Base-by-base conservation (phyloP, 345 rosid genomes). In the Brassica juncea region DNA sequence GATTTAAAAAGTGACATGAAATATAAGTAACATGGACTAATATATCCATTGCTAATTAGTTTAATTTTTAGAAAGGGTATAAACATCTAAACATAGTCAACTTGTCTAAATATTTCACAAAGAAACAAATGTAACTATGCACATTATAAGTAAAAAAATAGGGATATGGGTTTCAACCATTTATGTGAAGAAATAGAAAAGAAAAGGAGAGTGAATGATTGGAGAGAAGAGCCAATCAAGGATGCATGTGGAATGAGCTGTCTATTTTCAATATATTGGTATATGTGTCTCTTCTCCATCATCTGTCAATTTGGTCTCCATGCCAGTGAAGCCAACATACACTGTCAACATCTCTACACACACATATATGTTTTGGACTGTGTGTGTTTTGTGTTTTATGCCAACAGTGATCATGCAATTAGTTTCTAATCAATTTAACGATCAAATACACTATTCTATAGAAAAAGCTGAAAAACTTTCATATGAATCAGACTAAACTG, bases 161-260 rank as follows among this genome's bases (percentile, higher is more conserved):
- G 12, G 37, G 70, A n/a, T 49, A 27, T 77, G 71, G 66, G 58
- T 64, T 64, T 14, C 16, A 27, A 72, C 27, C 7, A 64, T 16
- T 74, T 39, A 69, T 63, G 73, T 15, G 59, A 67, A 66, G n/a
- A 80, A 80, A 74, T 23, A 68, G 60, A 60, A 74, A 64, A 73
- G 44, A 69, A 65, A 75, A 19, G 3, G 72, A 75, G 59, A 80
- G 73, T 75, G 76, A 75, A 75, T 75, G 83, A 80, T 80, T 75
- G 80, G 80, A 65, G 80, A 75, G 68, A 75, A 59, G 31, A 66
- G 74, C 70, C 72, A 74, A 66, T 39, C 66, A 75, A 25, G 60
- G 30, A 64, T 28, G 72, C 94, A 91, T 85, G 91, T 89, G 91
- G 87, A 81, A 73, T 91, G 96, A 87, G 89, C 89, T 89, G 95